Base-by-base conservation (phyloP, 495 filamentous ascomycete species). In the Aspergillus bertholletiae region DNA sequence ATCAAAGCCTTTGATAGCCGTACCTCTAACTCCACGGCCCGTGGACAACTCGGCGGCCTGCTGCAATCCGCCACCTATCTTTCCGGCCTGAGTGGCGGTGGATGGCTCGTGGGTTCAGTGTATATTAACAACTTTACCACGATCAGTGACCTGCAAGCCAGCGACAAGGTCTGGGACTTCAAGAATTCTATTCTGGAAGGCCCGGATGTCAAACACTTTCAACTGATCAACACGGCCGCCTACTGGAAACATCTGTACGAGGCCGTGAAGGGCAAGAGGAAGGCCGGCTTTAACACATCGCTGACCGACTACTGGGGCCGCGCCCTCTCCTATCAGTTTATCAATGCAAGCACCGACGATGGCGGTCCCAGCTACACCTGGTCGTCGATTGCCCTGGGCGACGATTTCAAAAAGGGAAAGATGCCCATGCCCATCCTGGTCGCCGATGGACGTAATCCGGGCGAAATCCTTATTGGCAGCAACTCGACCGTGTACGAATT, bases 91-190 rank as follows among this genome's bases (percentile, higher is more conserved):
- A 92, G 87, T 5, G 92, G 92, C 21, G 92, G 92, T 40, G 82
- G 84, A 11, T 96, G 92, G 92, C 74, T 96, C n/a, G 81, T 95
- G n/a, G 88, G 88, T 9, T 89, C 85, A 41, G 77, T 96, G n/a
- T 92, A 82, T 59, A 73, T 85, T 58, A 96, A 96, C 74, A 96
- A 96, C 69, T 96, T 91, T 73, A 86, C 84, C 40, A 84, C 82
- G 7, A 80, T 96, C 41, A 61, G 79, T 34, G 67, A 65, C 40
- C 79, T 92, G 50, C 81, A 84, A 27, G 67, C 82, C 28, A 80
- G 79, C 18, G 65, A 72, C 30, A 44, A 69, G 2, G 69, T 84
- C 17, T 96, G 91, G 90, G 70, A 90, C 47, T 87, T 96, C 54
- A 77, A 74, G 2, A 84, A 87, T 56, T 85, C 80, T 44, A 92